phyloP scores from a whole-genome alignment of 148 eudicot species.

The Vaccinium darrowii region DNA sequence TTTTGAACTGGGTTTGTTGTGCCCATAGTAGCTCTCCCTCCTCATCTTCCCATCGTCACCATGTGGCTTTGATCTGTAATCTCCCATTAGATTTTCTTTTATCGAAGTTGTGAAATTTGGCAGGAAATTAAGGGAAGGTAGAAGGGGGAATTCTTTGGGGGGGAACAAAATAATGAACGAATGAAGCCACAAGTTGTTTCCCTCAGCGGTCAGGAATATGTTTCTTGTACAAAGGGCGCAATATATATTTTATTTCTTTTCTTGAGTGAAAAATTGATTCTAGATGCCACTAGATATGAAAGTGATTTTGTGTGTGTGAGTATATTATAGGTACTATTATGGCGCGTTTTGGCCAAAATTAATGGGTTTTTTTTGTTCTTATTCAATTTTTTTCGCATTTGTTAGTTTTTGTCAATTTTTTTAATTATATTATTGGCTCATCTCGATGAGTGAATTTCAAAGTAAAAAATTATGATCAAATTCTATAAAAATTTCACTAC shows the following conservation, averaged over 20 bases:
- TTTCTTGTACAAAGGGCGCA: not conserved
- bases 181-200: not conserved
- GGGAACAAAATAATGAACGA: not conserved
- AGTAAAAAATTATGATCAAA: too few species aligned
- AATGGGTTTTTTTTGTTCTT: too few species aligned
- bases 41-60: slow-evolving; percentile 33
- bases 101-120: not conserved
- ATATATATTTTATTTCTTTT: not conserved
- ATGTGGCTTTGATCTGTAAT: slow-evolving; percentile 37
- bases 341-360: too few species aligned
- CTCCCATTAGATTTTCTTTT: slow-evolving; percentile 38
- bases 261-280: not conserved
- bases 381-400: too few species aligned
- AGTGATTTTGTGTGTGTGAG: not conserved
- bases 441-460: too few species aligned
- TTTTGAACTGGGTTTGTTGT: slow-evolving; percentile 13
- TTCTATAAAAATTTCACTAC: too few species aligned
- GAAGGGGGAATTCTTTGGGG: not conserved
- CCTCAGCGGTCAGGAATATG: not conserved
- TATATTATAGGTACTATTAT: too few species aligned
- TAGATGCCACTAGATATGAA: not conserved
- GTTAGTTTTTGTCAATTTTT: too few species aligned
- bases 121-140: not conserved
- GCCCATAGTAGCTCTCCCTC: slow-evolving; percentile 36
- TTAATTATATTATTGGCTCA: too few species aligned